phyloP scores from a whole-genome alignment of 192 early-diverging fungal species.

The Linnemannia elongata region DNA sequence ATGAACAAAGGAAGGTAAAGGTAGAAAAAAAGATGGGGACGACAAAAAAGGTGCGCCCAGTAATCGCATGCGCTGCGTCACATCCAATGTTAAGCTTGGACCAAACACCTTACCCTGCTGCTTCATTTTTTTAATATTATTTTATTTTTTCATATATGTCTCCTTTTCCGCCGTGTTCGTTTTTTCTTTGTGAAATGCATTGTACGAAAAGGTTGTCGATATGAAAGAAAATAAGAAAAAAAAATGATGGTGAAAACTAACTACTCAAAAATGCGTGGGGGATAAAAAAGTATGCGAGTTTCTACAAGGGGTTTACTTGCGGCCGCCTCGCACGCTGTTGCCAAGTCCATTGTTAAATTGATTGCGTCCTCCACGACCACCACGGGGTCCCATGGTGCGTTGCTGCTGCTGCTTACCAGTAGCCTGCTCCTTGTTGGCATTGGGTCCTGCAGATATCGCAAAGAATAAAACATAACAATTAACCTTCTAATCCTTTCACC shows the following conservation, averaged over 20 bases:
- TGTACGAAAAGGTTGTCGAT: neutral
- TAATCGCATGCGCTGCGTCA: neutral
- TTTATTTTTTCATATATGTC: neutral
- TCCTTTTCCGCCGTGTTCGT: neutral
- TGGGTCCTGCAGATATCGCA: conserved; percentile 11
- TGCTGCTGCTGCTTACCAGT: conserved; percentile 33
- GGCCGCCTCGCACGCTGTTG: conserved; percentile 32
- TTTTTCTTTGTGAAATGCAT: conserved; percentile 22
- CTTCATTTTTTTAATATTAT: neutral
- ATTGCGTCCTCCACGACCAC: conserved; percentile 26
- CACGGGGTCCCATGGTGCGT: conserved; percentile 21
- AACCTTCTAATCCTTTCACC: neutral
- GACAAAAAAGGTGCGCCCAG: neutral
- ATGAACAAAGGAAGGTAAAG: neutral
- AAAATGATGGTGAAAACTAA: neutral
- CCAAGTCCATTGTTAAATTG: conserved; percentile 40
- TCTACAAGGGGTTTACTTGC: conserved; percentile 8
- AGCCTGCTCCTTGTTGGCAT: conserved; percentile 19
- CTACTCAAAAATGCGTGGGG: neutral
- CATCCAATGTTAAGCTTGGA: neutral
- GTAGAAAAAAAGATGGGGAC: neutral
- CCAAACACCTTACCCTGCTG: too few relatives aligned
- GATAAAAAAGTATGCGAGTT: neutral
- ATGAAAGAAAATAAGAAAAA: neutral
- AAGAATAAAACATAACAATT: neutral